phyloP scores from a whole-genome alignment of 148 eudicot species.

The Spergularia bocconei region DNA sequence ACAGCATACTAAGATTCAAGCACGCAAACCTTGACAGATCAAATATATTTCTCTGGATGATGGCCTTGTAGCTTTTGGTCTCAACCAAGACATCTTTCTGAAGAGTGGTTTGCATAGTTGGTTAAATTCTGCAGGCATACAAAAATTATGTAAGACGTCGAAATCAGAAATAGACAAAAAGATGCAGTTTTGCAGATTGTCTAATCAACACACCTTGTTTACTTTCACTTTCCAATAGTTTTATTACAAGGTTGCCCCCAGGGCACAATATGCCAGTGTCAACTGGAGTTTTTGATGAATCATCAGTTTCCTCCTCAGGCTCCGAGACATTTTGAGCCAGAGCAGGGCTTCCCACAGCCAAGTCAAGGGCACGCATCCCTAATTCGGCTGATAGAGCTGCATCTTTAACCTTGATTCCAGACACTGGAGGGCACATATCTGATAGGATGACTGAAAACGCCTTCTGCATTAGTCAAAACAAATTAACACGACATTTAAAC shows the following conservation, averaged over 20 bases:
- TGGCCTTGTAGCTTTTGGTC: slow-evolving; percentile 94
- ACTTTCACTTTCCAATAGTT: slow-evolving; percentile 87
- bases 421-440: slow-evolving; percentile 92
- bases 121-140: slow-evolving; percentile 52
- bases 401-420: slow-evolving; percentile 81
- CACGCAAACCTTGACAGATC: slow-evolving; percentile 67
- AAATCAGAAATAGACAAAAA: background rate
- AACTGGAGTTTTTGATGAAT: slow-evolving; percentile 16
- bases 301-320: slow-evolving; percentile 22
- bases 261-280: slow-evolving; percentile 49
- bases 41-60: slow-evolving; percentile 87
- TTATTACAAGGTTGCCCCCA: slow-evolving; percentile 77
- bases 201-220: slow-evolving; percentile 44
- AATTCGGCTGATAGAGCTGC: slow-evolving; percentile 87
- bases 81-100: slow-evolving; percentile 72
- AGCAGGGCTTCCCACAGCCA: slow-evolving; percentile 65
- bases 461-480: slow-evolving; percentile 45
- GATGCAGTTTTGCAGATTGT: background rate
- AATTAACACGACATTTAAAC: background rate
- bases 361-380: slow-evolving; percentile 83
- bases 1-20: slow-evolving; percentile 4
- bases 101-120: slow-evolving; percentile 82
- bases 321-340: slow-evolving; percentile 24
- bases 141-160: slow-evolving; percentile 9
- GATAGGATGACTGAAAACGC: slow-evolving; percentile 90